Percentiles rank a stretch among this genome's conserved stretches.
These are phyloP conservation scores for Sporobolomyces phaffii DNA, from an alignment of 768 basidiomycete species.

Conservation along the genomic window DNA sequence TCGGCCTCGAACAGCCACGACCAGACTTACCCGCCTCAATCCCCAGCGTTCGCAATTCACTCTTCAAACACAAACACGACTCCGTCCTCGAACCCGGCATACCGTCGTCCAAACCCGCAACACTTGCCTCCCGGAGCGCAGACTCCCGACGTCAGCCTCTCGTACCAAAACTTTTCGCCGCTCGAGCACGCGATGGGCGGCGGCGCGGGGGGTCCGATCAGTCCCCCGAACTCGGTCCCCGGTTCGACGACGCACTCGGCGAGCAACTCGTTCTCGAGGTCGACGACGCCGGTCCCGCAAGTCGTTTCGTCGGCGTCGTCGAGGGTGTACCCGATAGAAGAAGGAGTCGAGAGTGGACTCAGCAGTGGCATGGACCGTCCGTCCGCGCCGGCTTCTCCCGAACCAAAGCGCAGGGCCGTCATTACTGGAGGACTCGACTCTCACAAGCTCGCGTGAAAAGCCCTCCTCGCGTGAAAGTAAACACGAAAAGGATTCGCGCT, in stretches of 20 bases:
- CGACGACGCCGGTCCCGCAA: conserved; percentile 7
- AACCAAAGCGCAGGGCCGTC: neutral
- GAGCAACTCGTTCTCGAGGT: conserved; percentile 1
- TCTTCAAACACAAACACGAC: neutral
- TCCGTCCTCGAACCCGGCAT: neutral
- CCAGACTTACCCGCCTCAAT: neutral
- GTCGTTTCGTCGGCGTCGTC: too few relatives aligned
- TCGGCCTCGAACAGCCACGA: neutral
- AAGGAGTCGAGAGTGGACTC: neutral
- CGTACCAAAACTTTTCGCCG: neutral
- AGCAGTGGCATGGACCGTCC: conserved; percentile 1
- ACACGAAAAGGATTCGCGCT: too few relatives aligned
- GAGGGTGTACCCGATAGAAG: neutral
- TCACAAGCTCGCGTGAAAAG: too few relatives aligned
- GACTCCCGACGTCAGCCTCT: conserved; percentile 21
- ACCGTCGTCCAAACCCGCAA: conserved; percentile 22
- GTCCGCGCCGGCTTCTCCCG: neutral
- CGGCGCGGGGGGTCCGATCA: neutral
- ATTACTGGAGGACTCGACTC: too few relatives aligned
- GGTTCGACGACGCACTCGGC: conserved; percentile 1
- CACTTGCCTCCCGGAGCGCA: conserved; percentile 11
- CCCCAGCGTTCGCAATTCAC: conserved; percentile 1
- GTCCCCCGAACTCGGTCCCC: neutral
- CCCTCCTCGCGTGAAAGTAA: too few relatives aligned
- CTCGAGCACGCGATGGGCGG: neutral